These are phyloP conservation scores for Solanum chacoense DNA, from an alignment of 305 asterid genomes.

Conservation along the genomic window DNA sequence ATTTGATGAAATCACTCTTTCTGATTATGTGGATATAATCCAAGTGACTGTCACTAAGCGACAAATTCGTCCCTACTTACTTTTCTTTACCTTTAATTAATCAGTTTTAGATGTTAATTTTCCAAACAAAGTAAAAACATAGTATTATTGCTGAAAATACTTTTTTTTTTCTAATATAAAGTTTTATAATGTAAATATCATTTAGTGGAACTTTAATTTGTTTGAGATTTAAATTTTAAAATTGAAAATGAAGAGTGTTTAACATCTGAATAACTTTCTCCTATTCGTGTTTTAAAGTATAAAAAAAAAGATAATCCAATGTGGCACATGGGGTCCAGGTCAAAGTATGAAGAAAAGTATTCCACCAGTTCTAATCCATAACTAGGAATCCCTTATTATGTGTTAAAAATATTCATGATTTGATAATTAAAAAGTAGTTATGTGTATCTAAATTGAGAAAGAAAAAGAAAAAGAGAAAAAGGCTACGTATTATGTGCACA, in stretches of 20 bases:
- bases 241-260: no score
- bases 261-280: no score
- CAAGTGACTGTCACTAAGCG: not conserved
- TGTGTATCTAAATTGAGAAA: not conserved
- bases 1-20: not conserved
- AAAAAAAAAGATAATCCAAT: not conserved
- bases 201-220: no score
- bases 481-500: not conserved
- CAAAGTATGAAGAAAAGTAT: not conserved
- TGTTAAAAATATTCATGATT: not conserved
- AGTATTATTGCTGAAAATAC: not conserved
- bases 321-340: conserved; percentile 2
- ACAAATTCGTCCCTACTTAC: not conserved
- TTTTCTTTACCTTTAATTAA: not conserved
- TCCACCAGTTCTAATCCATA: conserved; percentile 1
- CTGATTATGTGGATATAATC: not conserved
- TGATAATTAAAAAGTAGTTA: not conserved
- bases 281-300: not conserved
- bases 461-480: not conserved
- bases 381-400: not conserved
- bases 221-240: no score
- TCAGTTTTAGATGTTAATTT: not conserved
- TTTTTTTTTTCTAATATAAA: not conserved
- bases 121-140: not conserved
- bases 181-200: no score